Evolutionary conservation across 192 early-diverging fungal genomes (phyloP).

Genomic region (Lobosporangium transversale): DNA sequence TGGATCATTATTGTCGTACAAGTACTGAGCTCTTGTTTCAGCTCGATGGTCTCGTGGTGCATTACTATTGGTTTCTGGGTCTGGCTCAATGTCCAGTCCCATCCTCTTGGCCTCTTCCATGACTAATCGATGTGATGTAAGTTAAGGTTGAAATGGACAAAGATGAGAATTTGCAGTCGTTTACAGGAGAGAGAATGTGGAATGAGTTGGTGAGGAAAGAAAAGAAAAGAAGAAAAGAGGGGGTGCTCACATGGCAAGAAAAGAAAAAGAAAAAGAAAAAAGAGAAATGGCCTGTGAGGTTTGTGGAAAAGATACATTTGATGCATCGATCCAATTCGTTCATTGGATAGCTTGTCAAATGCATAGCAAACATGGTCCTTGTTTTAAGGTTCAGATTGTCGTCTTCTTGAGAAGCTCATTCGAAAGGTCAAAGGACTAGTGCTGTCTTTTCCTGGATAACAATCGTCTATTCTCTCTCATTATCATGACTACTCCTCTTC

Average conservation of each 20-base stretch:
- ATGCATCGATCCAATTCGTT: no score
- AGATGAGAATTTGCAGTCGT: background rate
- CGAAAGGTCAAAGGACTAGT: no score
- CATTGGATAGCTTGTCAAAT: no score
- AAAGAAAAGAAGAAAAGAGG: constrained; percentile 13
- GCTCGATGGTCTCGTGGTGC: constrained; percentile 12
- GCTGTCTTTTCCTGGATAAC: no score
- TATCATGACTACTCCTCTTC: no score
- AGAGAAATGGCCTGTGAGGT: no score
- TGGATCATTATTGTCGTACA: constrained; percentile 17
- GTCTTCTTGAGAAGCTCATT: no score
- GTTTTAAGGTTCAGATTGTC: no score
- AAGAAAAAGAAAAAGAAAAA: no score
- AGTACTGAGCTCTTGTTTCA: constrained; percentile 11
- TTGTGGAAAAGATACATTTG: no score
- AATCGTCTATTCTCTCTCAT: no score
- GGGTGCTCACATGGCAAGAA: background rate
- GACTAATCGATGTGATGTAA: constrained; percentile 7
- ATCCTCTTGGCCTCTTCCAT: constrained; percentile 44
- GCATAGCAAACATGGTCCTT: no score
- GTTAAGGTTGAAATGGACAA: background rate
- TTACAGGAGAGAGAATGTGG: background rate
- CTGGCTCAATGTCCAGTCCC: constrained; percentile 30
- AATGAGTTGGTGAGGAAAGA: background rate
- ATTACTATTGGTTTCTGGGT: constrained; percentile 30